These are phyloP conservation scores for Elaeis guineensis DNA, from an alignment of 176 grass and related monocot genomes.

Conservation along the genomic window DNA sequence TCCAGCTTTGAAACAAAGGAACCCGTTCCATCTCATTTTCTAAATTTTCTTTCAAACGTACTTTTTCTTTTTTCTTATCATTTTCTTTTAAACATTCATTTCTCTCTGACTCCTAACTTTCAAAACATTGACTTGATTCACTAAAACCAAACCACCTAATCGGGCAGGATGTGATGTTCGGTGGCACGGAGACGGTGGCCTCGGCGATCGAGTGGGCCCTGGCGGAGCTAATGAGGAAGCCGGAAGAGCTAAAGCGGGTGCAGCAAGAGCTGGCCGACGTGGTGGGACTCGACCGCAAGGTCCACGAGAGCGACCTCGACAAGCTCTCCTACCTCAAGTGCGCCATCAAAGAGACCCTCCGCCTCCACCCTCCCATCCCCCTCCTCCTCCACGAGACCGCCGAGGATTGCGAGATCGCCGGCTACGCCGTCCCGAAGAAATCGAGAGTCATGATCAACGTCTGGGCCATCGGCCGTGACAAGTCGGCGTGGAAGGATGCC, in stretches of 20 bases:
- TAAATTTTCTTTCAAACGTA: too few relatives aligned
- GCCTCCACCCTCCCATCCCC: conserved; percentile 7
- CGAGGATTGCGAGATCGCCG: conserved; percentile 1
- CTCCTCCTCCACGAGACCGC: conserved; percentile 8
- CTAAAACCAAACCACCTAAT: too few relatives aligned
- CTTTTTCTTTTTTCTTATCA: too few relatives aligned
- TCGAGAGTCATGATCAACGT: conserved; percentile 5
- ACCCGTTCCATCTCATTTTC: too few relatives aligned
- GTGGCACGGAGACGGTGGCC: conserved; percentile 11
- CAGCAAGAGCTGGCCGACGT: conserved; percentile 1
- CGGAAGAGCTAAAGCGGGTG: background rate
- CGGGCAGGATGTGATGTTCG: conserved; percentile 6
- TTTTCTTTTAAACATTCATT: too few relatives aligned
- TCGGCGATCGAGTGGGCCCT: background rate
- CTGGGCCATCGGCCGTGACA: background rate
- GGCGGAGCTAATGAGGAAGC: conserved; percentile 6
- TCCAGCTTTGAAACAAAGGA: too few relatives aligned
- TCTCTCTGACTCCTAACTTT: background rate
- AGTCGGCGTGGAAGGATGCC: background rate
- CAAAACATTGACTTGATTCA: background rate
- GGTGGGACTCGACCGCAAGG: background rate
- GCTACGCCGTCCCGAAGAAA: background rate
- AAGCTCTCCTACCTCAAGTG: conserved; percentile 13
- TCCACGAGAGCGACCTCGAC: background rate
- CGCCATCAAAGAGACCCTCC: conserved; percentile 5